Base-by-base conservation (phyloP, 2,329 filamentous ascomycete genomes). In the Fusarium oxysporum region DNA sequence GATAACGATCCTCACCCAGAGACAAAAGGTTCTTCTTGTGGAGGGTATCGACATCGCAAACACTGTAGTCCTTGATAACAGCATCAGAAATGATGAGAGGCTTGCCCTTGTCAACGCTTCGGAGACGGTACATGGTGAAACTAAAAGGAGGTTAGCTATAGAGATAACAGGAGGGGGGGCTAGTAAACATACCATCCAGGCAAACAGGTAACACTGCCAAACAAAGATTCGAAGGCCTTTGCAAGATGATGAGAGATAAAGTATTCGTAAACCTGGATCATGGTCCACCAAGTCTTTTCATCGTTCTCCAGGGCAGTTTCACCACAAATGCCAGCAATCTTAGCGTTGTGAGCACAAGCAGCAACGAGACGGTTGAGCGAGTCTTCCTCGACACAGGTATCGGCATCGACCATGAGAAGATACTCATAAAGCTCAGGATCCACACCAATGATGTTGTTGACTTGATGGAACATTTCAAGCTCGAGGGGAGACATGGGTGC, bases 211-310 rank as follows among this genome's bases (percentile, higher is more conserved):
- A 99, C 96, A 82, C 94, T 97, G 80, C 95, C 96, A 80, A 99
- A 99, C 68, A 99, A 90, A 68, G 95, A 98, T 82, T 99, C 96
- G 80, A 99, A 99, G 70, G 96, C 94, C 86, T 99, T 99, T 60
- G 96, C 88, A 81, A 99, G 85, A 83, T 99, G 93, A 87, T 99
- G 96, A 35, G 96, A 98, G 80, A 99, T 99, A 82, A 95, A 99
- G 86, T 99, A 99, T 82, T 99, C 96, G 85, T 99, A 99, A 73
- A 99, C 96, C 82, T 99, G 96, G 79, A 99, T 99, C 96, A 99
- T 99, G 17, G 96, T 99, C 94, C 94, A 97, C 95, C 95, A 98
- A 78, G 92, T 95, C 75, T 92, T 89, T 78, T 98, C 94, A 81
- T 98, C 96, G 78, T 99, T 99, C 81, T 98, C 93, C 78, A 99